Evolutionary conservation across 1,284 basidiomycete genomes (phyloP).

Genomic region (Xanthoconium separans): DNA sequence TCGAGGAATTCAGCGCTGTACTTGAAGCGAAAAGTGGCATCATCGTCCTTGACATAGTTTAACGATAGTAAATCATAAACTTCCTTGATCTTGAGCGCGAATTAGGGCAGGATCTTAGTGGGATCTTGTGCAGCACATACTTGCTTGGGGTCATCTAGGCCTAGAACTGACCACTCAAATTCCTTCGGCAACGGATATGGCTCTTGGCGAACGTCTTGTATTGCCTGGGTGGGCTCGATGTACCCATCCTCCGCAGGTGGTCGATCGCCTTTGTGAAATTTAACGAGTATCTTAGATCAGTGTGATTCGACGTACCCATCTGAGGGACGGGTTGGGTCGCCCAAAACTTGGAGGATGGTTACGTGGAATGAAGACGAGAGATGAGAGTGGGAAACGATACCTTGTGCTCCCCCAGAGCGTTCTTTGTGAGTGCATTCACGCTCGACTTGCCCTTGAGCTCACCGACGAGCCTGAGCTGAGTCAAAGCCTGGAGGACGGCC

Average conservation of each 20-base stretch:
- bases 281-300: conserved; percentile 2
- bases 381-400: conserved; percentile 39
- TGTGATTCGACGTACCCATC: conserved; percentile 45
- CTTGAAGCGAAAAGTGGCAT: conserved; percentile 94
- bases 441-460: conserved; percentile 70
- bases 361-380: conserved; percentile 5
- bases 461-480: conserved; percentile 73
- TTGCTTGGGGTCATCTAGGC: conserved; percentile 78
- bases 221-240: conserved; percentile 82
- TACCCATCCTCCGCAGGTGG: conserved; percentile 76
- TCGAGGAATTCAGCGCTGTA: conserved; percentile 94
- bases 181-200: conserved; percentile 89
- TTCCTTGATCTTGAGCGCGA: conserved; percentile 70
- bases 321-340: conserved; percentile 94
- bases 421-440: conserved; percentile 67
- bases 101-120: conserved; percentile 1
- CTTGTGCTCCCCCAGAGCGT: conserved; percentile 86
- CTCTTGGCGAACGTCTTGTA: conserved; percentile 81
- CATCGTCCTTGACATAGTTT: conserved; percentile 97
- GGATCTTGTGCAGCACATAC: conserved; percentile 33
- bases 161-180: conserved; percentile 89
- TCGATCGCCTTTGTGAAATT: conserved; percentile 54
- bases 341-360: conserved; percentile 72
- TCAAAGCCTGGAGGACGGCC: conserved; percentile 58
- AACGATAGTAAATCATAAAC: conserved; percentile 89